phyloP scores from a whole-genome alignment of 192 early-diverging fungal genomes.

The Chytriomyces confervae region DNA sequence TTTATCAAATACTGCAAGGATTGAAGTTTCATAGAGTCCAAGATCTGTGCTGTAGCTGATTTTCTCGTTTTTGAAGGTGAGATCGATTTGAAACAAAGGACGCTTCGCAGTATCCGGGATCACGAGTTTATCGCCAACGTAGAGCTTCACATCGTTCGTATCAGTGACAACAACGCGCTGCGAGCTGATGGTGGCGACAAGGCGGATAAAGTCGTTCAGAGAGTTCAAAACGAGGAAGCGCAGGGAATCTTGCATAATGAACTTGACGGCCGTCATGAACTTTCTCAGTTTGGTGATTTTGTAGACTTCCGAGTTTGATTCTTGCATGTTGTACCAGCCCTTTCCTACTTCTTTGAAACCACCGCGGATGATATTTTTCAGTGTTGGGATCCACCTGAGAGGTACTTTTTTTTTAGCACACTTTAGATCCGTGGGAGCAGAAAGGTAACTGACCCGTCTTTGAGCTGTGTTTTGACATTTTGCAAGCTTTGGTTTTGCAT shows the following conservation, averaged over 20 bases:
- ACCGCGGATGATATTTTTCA: constrained; percentile 55
- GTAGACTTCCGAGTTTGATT: constrained; percentile 67
- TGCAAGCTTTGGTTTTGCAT: constrained; percentile 57
- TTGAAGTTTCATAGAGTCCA: constrained; percentile 45
- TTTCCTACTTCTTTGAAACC: constrained; percentile 70
- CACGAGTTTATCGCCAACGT: constrained; percentile 26
- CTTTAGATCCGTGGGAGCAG: background rate
- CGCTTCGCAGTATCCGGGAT: constrained; percentile 49
- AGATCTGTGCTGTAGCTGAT: constrained; percentile 61
- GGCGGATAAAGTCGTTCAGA: constrained; percentile 53
- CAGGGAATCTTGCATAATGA: constrained; percentile 69
- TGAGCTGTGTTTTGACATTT: constrained; percentile 56
- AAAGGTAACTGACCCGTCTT: constrained; percentile 51
- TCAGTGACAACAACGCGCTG: constrained; percentile 59
- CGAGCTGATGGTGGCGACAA: constrained; percentile 50
- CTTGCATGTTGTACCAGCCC: constrained; percentile 71
- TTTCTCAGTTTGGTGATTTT: constrained; percentile 61
- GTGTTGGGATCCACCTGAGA: constrained; percentile 56
- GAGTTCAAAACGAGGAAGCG: constrained; percentile 63
- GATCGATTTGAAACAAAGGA: constrained; percentile 62
- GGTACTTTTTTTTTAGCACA: background rate
- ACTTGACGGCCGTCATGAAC: constrained; percentile 68
- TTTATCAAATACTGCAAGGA: constrained; percentile 62
- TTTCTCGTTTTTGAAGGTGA: constrained; percentile 57
- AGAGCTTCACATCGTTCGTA: constrained; percentile 61